Percentiles rank a stretch among this genome's conserved stretches.
phyloP scores from a whole-genome alignment of 768 basidiomycete species.

The Phanerochaete carnosa region DNA sequence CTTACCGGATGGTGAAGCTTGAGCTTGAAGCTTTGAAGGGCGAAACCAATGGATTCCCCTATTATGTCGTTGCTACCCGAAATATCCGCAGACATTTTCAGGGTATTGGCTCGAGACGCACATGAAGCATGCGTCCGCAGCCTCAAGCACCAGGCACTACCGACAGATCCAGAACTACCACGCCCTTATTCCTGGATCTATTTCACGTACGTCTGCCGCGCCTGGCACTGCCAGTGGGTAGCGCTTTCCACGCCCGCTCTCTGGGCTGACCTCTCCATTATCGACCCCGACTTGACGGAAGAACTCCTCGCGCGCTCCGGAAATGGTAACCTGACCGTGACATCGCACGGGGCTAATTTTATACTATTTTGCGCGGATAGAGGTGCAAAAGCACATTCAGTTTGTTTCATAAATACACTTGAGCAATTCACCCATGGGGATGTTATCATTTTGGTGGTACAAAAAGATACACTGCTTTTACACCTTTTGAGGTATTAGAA shows the following conservation, averaged over 20 bases:
- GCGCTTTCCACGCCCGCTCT: constrained; percentile 8
- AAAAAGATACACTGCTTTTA: too few species aligned
- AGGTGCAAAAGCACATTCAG: too few species aligned
- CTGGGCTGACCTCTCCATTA: constrained; percentile 11
- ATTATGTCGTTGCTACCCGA: background rate
- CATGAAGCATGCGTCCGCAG: background rate
- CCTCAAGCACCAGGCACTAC: background rate
- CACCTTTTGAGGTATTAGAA: too few species aligned
- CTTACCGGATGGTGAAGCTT: too few species aligned
- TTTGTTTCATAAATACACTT: too few species aligned
- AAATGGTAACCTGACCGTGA: background rate
- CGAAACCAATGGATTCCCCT: background rate
- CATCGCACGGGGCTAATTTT: too few species aligned
- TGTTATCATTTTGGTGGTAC: too few species aligned
- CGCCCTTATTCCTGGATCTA: constrained; percentile 1
- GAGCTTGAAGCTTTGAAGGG: background rate
- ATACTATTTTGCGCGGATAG: too few species aligned
- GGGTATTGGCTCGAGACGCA: background rate
- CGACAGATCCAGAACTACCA: background rate
- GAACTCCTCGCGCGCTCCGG: background rate
- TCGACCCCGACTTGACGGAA: background rate
- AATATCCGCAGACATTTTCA: background rate
- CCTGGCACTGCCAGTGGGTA: constrained; percentile 8
- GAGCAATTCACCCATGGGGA: too few species aligned
- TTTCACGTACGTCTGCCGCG: constrained; percentile 14